phyloP scores from a whole-genome alignment of 495 filamentous ascomycete genomes.

The Aspergillus olivimuriae region DNA sequence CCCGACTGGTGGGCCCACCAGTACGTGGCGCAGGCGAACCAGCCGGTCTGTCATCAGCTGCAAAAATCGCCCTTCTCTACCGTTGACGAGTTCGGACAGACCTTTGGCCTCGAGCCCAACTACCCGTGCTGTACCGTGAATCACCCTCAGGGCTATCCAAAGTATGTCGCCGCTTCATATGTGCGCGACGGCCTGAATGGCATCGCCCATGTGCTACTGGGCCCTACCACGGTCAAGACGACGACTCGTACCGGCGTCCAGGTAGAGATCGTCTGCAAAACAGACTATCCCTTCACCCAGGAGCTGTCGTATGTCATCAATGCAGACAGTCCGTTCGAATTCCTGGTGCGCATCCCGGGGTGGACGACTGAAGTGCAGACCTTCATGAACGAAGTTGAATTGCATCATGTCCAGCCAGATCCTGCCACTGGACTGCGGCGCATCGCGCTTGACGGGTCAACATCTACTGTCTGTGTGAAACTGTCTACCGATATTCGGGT shows the following conservation, averaged over 20 bases:
- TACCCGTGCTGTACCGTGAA: slow-evolving; percentile 61
- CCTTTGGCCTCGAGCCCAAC: slow-evolving; percentile 25
- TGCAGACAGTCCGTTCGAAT: slow-evolving; percentile 28
- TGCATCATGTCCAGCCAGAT: not conserved
- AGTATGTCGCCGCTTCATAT: slow-evolving; percentile 37
- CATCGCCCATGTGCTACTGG: slow-evolving; percentile 17
- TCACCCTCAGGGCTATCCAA: slow-evolving; percentile 54
- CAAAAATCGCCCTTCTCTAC: slow-evolving; percentile 45
- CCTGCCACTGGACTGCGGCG: not conserved
- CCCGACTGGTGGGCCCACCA: slow-evolving; percentile 57
- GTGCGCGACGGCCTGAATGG: slow-evolving; percentile 7
- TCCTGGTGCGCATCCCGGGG: slow-evolving; percentile 41
- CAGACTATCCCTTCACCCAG: slow-evolving; percentile 47
- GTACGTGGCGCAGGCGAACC: slow-evolving; percentile 54
- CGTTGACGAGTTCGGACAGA: slow-evolving; percentile 16
- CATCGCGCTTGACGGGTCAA: not conserved
- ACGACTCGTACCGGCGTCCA: not conserved
- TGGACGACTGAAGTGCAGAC: slow-evolving; percentile 28
- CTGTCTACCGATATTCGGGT: slow-evolving; percentile 19
- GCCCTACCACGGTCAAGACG: slow-evolving; percentile 12
- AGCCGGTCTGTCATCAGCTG: slow-evolving; percentile 42
- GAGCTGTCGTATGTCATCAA: slow-evolving; percentile 39
- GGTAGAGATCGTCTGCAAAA: slow-evolving; percentile 25
- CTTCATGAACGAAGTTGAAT: slow-evolving; percentile 1
- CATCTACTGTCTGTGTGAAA: slow-evolving; percentile 10